These are phyloP conservation scores for Cystobasidiopsis lactophilus DNA, from an alignment of 768 basidiomycete genomes.

Conservation along the genomic window DNA sequence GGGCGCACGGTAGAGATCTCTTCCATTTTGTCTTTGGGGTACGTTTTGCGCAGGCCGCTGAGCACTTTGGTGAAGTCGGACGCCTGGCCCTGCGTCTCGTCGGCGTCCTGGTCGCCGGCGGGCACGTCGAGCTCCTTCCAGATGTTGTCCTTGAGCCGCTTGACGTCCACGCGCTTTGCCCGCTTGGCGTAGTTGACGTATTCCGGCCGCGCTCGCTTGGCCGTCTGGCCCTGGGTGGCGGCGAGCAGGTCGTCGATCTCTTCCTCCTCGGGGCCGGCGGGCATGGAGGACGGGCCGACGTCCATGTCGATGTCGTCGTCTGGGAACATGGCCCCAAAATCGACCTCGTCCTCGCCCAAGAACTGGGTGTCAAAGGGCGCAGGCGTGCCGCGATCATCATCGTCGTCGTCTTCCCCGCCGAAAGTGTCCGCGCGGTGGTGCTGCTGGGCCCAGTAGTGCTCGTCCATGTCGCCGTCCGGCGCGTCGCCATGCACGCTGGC, in stretches of 20 bases:
- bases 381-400: slow-evolving; percentile 44
- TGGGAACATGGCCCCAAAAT: slow-evolving; percentile 22
- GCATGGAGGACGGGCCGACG: slow-evolving; percentile 28
- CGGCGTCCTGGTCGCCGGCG: background rate
- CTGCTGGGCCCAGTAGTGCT: slow-evolving; percentile 91
- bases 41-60: slow-evolving; percentile 51
- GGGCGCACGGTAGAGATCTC: slow-evolving; percentile 58
- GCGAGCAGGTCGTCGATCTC: slow-evolving; percentile 72
- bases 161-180: slow-evolving; percentile 88
- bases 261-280: slow-evolving; percentile 35
- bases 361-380: slow-evolving; percentile 87
- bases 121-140: slow-evolving; percentile 68
- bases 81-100: background rate
- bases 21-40: slow-evolving; percentile 82
- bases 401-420: slow-evolving; percentile 34
- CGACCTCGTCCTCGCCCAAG: slow-evolving; percentile 62
- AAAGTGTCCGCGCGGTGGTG: slow-evolving; percentile 51
- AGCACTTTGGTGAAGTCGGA: slow-evolving; percentile 40
- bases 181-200: slow-evolving; percentile 82
- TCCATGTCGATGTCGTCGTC: slow-evolving; percentile 7
- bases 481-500: no score
- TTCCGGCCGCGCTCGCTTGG: slow-evolving; percentile 62
- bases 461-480: slow-evolving; percentile 57
- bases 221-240: slow-evolving; percentile 45
- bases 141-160: slow-evolving; percentile 90